Evolutionary conservation across 768 basidiomycete genomes (phyloP), one percentile per base, ranked within the genome.

Genomic region (Boletus bicolor): DNA sequence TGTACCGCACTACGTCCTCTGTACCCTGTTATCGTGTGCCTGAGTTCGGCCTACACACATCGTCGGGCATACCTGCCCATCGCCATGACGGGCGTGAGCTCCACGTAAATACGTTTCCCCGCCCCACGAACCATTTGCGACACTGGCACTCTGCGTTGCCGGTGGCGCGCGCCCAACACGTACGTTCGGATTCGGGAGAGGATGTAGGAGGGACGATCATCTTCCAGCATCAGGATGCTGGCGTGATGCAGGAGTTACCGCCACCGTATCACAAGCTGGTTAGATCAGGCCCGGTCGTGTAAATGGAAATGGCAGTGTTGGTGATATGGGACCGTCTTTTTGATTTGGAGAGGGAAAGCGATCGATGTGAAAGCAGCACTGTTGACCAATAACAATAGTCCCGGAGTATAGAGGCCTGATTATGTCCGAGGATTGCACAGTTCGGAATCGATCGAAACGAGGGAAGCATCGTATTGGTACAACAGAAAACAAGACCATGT

Each of bases 251-350:
- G 19, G 69, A 70, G 37, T 38, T 60, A 19, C 68, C 68, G 1
- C 68, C 68, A 15, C 68, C 68, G 8, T 71, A 70, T 47, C 60
- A 63, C 54, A 60, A 58, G 38, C 34, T 61, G 28, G 42, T 49
- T 44, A 8, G 37, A 48, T 53, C 51, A 2, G 47, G 8, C 12
- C 42, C 2, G 41, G 50, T 48, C 24, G 43, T 39, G 47, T 41
- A 42, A n/a, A 45, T 21, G 36, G 32, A 47, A 37, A 45, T 7
- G 34, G 54, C 35, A n/a, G 46, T 38, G 21, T 41, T 47, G 53
- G 24, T 41, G 26, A 47, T 43, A 46, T 24, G 15, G 39, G 26
- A 36, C 47, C 19, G n/a, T 19, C 36, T 44, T 44, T 45, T 39
- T 43, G 52, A 44, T 24, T 19, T 35, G 38, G 19, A 36, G 32